A percentile compares a stretch with the other conserved stretches of the same genome.
Conservation (phyloP, 768 basidiomycete genomes). For the Amanita subjunquillea region DNA sequence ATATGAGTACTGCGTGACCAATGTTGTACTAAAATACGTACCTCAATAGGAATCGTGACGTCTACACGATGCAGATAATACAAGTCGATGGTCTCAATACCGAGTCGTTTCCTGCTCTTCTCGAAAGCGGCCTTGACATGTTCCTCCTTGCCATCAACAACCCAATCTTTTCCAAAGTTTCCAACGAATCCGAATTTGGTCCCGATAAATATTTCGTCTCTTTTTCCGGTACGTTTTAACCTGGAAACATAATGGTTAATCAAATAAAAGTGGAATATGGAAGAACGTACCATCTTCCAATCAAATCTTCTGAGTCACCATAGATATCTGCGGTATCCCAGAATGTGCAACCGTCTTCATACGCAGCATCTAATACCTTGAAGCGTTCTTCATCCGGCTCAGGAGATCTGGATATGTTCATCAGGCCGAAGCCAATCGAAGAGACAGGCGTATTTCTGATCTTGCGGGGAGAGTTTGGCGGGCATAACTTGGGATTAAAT, state of each 20-base stretch:
- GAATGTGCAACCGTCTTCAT: slow-evolving; percentile 29
- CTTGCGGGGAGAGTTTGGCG: slow-evolving; percentile 12
- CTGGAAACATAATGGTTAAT: slow-evolving; percentile 9
- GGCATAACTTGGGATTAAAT: no score
- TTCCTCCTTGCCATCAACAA: slow-evolving; percentile 24
- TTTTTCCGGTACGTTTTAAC: slow-evolving; percentile 42
- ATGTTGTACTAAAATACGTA: slow-evolving; percentile 1
- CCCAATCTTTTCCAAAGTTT: slow-evolving; percentile 6
- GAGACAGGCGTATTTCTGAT: slow-evolving; percentile 35
- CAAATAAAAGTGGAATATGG: no score
- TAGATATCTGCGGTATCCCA: slow-evolving; percentile 44
- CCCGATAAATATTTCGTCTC: slow-evolving; percentile 47
- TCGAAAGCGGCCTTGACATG: slow-evolving; percentile 20
- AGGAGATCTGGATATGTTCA: slow-evolving; percentile 14
- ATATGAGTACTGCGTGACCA: neutral
- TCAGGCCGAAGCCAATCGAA: slow-evolving; percentile 52
- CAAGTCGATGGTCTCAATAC: slow-evolving; percentile 25
- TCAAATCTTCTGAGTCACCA: slow-evolving; percentile 29
- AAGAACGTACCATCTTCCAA: slow-evolving; percentile 15
- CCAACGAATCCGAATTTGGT: slow-evolving; percentile 33
- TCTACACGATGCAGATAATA: slow-evolving; percentile 25
- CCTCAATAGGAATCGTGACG: slow-evolving; percentile 18
- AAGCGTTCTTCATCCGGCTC: slow-evolving; percentile 48
- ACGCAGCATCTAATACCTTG: slow-evolving; percentile 39
- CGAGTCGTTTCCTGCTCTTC: slow-evolving; percentile 22